These are phyloP conservation scores for Tilletia horrida DNA, from an alignment of 1,284 basidiomycete genomes.

Conservation along the genomic window DNA sequence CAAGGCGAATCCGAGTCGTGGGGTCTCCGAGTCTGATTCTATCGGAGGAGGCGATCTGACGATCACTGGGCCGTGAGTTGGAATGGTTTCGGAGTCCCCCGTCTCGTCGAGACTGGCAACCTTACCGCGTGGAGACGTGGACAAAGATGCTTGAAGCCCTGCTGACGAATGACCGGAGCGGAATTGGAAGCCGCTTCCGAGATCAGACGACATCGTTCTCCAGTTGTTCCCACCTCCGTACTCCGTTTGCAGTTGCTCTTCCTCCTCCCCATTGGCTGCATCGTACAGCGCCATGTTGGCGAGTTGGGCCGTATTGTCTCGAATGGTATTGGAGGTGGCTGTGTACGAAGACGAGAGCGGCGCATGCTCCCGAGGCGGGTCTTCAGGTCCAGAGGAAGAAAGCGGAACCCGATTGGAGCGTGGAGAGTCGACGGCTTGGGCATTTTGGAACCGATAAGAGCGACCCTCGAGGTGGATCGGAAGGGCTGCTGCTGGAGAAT, in stretches of 20 bases:
- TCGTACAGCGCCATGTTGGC: conserved; percentile 48
- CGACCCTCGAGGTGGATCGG: conserved; percentile 17
- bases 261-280: conserved; percentile 29
- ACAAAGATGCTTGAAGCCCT: conserved; percentile 24
- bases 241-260: conserved; percentile 15
- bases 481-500: not conserved
- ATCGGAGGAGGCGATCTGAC: conserved; percentile 13
- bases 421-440: not conserved
- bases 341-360: conserved; percentile 41
- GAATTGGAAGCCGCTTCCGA: conserved; percentile 18
- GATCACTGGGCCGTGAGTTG: not conserved
- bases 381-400: not conserved
- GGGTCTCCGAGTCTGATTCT: not conserved
- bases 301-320: conserved; percentile 48
- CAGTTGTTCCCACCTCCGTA: not conserved
- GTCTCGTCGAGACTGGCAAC: not conserved
- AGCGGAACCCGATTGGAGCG: not conserved
- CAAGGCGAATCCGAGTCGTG: not conserved
- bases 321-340: conserved; percentile 44
- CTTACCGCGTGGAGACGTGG: conserved; percentile 19
- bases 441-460: conserved; percentile 15
- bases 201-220: not conserved
- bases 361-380: not conserved
- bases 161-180: conserved; percentile 18
- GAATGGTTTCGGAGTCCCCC: not conserved